Percentiles rank a stretch among this genome's conserved stretches.
These are phyloP conservation scores for Emmonsiellopsis sp. DNA, from an alignment of 2,329 filamentous ascomycete species.

Conservation along the genomic window DNA sequence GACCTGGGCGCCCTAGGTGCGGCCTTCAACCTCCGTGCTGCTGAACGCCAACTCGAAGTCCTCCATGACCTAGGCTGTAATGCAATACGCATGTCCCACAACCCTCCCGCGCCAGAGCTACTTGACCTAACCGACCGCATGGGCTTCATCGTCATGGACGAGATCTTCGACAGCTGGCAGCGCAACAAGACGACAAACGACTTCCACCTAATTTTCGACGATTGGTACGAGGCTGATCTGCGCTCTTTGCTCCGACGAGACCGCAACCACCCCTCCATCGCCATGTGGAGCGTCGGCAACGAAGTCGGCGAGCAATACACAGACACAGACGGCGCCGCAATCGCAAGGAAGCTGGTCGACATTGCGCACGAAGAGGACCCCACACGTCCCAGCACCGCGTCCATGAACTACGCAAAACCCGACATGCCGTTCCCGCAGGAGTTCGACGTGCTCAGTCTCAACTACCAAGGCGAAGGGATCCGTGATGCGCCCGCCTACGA, in stretches of 20 bases:
- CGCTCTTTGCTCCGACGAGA: constrained; percentile 46
- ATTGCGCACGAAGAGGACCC: constrained; percentile 41
- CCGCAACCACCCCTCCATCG: constrained; percentile 46
- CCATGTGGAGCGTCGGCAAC: constrained; percentile 48
- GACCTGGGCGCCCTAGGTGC: constrained; percentile 43
- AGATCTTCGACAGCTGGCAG: constrained; percentile 48
- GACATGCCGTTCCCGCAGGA: constrained; percentile 29
- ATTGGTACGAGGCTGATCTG: constrained; percentile 48
- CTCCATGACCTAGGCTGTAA: constrained; percentile 44
- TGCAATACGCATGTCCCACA: constrained; percentile 44
- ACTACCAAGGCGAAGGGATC: constrained; percentile 48
- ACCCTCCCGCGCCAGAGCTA: constrained; percentile 44
- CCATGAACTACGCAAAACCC: constrained; percentile 40
- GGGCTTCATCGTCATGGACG: constrained; percentile 45
- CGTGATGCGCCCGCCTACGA: constrained; percentile 23
- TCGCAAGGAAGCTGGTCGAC: constrained; percentile 29
- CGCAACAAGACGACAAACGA: constrained; percentile 40
- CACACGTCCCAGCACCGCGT: constrained; percentile 37
- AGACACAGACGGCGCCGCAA: constrained; percentile 22
- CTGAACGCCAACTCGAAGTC: constrained; percentile 42
- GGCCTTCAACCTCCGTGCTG: constrained; percentile 43
- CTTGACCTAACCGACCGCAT: constrained; percentile 42
- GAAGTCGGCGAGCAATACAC: constrained; percentile 43
- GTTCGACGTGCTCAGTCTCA: constrained; percentile 44
- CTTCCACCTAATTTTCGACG: constrained; percentile 43